A percentile compares a stretch with the other conserved stretches of the same genome.
These are phyloP conservation scores for Microcos paniculata DNA, from an alignment of 345 rosid genomes.

Conservation along the genomic window DNA sequence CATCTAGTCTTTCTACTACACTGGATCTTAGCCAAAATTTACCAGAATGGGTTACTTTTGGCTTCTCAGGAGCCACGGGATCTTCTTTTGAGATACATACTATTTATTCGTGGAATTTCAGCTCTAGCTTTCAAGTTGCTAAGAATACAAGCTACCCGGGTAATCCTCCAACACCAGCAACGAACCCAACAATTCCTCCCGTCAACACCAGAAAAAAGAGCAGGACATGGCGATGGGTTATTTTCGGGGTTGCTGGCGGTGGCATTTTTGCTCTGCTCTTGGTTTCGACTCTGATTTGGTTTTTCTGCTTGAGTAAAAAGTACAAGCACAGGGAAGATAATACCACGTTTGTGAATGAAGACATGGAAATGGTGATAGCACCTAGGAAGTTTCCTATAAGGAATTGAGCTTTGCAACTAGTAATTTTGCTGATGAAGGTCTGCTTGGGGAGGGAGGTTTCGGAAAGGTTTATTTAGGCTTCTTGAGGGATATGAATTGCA, in stretches of 20 bases:
- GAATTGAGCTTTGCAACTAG: slow-evolving; percentile 46
- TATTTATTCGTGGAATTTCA: slow-evolving; percentile 42
- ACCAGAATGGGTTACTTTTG: slow-evolving; percentile 44
- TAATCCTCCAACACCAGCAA: background rate
- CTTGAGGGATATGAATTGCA: slow-evolving; percentile 1
- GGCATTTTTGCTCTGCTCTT: slow-evolving; percentile 1
- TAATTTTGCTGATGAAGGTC: background rate
- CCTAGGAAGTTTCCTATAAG: slow-evolving; percentile 46
- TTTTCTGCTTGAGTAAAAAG: slow-evolving; percentile 19
- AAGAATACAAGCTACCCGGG: background rate
- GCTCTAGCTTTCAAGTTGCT: background rate
- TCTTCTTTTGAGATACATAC: background rate
- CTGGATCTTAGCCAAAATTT: slow-evolving; percentile 40
- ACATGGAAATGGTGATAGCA: slow-evolving; percentile 49
- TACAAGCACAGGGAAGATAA: background rate
- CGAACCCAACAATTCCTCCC: background rate
- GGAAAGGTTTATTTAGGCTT: background rate
- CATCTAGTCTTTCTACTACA: slow-evolving; percentile 29
- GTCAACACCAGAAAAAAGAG: background rate
- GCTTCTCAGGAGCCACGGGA: slow-evolving; percentile 49
- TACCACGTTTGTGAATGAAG: slow-evolving; percentile 33
- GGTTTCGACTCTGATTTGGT: background rate
- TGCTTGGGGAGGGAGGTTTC: background rate
- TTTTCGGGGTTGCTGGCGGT: background rate
- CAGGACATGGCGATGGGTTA: background rate